phyloP scores from a whole-genome alignment of 768 basidiomycete species.

The Kwoniella newhampshirensis region DNA sequence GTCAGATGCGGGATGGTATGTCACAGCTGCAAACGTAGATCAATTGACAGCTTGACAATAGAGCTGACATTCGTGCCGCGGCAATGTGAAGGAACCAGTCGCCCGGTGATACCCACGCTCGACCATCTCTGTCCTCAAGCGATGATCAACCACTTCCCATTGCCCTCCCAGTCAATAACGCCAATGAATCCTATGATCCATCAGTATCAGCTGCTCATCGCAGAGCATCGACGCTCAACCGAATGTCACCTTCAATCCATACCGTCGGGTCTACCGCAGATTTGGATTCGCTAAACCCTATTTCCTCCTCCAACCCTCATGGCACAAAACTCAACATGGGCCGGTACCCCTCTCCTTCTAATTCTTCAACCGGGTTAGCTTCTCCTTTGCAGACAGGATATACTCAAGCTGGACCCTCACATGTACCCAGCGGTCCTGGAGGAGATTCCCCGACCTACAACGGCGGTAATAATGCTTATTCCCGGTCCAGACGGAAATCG shows the following conservation, averaged over 20 bases:
- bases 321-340: slow-evolving; percentile 2
- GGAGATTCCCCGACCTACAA: neutral
- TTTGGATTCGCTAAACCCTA: slow-evolving; percentile 21
- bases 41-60: neutral
- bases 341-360: slow-evolving; percentile 12
- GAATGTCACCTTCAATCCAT: slow-evolving; percentile 21
- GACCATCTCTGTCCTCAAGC: slow-evolving; percentile 29
- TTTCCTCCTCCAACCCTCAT: neutral
- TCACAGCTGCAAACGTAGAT: neutral
- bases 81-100: slow-evolving; percentile 13
- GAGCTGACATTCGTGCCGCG: neutral
- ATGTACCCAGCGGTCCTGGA: neutral
- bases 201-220: neutral
- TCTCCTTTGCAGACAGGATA: slow-evolving; percentile 11
- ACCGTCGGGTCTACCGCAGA: slow-evolving; percentile 27
- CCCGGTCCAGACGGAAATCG: slow-evolving; percentile 30
- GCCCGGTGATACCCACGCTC: slow-evolving; percentile 8
- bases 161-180: slow-evolving; percentile 2
- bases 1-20: slow-evolving; percentile 46
- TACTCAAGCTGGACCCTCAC: slow-evolving; percentile 9
- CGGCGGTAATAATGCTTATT: slow-evolving; percentile 16
- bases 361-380: too few relatives aligned
- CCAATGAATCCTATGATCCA: neutral
- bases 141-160: slow-evolving; percentile 19
- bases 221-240: slow-evolving; percentile 20